phyloP scores from a whole-genome alignment of 768 basidiomycete species.

The Cystofilobasidium capitatum region DNA sequence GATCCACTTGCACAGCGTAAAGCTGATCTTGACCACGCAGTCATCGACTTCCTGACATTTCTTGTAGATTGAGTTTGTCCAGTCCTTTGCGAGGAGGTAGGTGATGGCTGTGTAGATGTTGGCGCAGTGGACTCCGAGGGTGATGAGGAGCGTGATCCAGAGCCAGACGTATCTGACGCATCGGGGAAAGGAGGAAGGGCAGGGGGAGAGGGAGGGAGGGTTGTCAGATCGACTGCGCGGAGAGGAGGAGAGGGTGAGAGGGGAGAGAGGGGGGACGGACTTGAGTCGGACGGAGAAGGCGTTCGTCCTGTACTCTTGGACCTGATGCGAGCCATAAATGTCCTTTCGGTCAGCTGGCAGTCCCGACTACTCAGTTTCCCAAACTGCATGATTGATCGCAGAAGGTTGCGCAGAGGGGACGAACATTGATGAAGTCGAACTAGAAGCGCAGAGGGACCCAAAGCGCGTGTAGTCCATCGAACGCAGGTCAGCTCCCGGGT shows the following conservation, averaged over 20 bases:
- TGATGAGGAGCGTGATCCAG: constrained; percentile 87
- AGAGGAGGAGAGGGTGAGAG: neutral
- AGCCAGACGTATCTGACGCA: constrained; percentile 72
- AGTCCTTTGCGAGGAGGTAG: constrained; percentile 80
- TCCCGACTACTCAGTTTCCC: too few relatives aligned
- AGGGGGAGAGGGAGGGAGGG: neutral
- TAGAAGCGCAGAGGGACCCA: constrained; percentile 39
- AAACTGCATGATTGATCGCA: too few relatives aligned
- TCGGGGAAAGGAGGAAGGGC: neutral
- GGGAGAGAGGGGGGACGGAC: constrained; percentile 43
- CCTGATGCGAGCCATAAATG: too few relatives aligned
- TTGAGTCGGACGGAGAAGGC: constrained; percentile 76
- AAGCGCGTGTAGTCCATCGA: too few relatives aligned
- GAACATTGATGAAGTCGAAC: constrained; percentile 95
- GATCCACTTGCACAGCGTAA: constrained; percentile 84
- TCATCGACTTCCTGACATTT: constrained; percentile 51
- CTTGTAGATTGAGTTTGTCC: constrained; percentile 84
- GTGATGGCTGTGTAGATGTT: constrained; percentile 97
- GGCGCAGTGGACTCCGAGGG: constrained; percentile 88
- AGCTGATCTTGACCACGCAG: constrained; percentile 73
- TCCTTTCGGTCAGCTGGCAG: too few relatives aligned
- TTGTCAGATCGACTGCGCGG: neutral
- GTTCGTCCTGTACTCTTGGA: constrained; percentile 72
- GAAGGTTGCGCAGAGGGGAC: constrained; percentile 28
- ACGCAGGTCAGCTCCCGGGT: neutral